phyloP scores from a whole-genome alignment of 305 asterid species.

The Caryopteris hybrid region DNA sequence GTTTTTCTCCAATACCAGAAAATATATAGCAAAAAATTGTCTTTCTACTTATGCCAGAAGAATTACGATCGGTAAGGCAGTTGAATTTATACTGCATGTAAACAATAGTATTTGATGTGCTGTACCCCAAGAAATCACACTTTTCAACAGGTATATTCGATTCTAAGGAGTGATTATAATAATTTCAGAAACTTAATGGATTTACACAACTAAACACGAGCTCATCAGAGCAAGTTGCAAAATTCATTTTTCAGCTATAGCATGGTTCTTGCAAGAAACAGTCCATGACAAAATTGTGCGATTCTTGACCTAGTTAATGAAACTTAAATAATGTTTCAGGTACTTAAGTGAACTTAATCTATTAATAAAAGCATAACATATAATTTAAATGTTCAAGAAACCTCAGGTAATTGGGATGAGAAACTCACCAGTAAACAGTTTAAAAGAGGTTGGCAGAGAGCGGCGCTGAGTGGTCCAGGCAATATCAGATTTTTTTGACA shows the following conservation, averaged over 20 bases:
- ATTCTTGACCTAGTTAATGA: neutral
- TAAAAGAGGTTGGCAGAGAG: constrained; percentile 80
- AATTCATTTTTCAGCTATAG: too few species aligned
- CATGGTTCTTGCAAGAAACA: too few species aligned
- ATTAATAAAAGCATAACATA: neutral
- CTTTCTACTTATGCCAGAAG: too few species aligned
- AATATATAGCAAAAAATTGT: too few species aligned
- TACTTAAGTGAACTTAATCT: neutral
- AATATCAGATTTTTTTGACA: constrained; percentile 82
- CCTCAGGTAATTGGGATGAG: neutral
- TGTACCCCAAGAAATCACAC: neutral
- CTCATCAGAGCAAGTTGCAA: neutral
- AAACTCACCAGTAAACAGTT: constrained; percentile 78
- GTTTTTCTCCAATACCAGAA: too few species aligned
- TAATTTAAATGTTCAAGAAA: neutral
- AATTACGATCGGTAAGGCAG: neutral
- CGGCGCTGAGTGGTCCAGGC: constrained; percentile 87
- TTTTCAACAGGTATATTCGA: neutral
- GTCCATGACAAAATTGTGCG: neutral
- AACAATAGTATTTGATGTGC: neutral
- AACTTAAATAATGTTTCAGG: neutral
- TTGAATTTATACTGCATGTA: neutral
- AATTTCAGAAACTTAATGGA: neutral
- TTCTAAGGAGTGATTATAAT: neutral
- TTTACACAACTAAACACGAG: neutral